A percentile compares a stretch with the other conserved stretches of the same genome.
phyloP scores from a whole-genome alignment of 371 early-diverging fungal species.

The Syncephalastrum monosporum region DNA sequence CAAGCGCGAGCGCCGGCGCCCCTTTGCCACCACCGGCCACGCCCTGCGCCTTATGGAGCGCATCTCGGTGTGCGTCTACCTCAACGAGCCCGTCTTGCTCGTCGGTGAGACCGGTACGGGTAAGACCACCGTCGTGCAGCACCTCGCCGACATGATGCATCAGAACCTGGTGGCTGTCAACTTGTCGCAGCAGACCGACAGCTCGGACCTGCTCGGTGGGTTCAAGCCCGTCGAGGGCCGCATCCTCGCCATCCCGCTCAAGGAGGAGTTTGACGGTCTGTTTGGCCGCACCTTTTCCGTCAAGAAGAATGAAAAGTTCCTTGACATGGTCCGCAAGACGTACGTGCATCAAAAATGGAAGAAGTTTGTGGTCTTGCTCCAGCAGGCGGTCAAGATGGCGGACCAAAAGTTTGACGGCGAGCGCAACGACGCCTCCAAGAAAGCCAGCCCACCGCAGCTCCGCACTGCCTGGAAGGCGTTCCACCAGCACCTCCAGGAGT shows the following conservation, averaged over 20 bases:
- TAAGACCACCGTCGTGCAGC: slow-evolving; percentile 98
- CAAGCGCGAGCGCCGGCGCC: slow-evolving; percentile 43
- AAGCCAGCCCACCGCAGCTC: slow-evolving; percentile 44
- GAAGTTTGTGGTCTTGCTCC: slow-evolving; percentile 71
- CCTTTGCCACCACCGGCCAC: slow-evolving; percentile 83
- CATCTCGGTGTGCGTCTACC: slow-evolving; percentile 78
- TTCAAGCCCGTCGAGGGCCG: slow-evolving; percentile 95
- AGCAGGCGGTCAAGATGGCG: slow-evolving; percentile 76
- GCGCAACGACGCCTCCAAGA: slow-evolving; percentile 31
- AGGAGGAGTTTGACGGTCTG: slow-evolving; percentile 81
- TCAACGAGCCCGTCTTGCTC: slow-evolving; percentile 89
- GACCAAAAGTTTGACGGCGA: slow-evolving; percentile 54
- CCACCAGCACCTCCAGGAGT: slow-evolving; percentile 54
- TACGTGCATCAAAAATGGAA: slow-evolving; percentile 78
- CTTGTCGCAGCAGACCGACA: slow-evolving; percentile 97
- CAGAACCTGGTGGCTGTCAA: slow-evolving; percentile 92
- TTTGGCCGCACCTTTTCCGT: slow-evolving; percentile 88
- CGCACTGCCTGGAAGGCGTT: slow-evolving; percentile 64
- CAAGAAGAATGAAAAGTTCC: slow-evolving; percentile 81
- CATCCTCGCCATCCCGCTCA: slow-evolving; percentile 76
- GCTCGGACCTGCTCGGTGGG: slow-evolving; percentile 97
- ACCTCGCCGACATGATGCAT: slow-evolving; percentile 80
- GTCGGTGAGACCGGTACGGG: slow-evolving; percentile 99
- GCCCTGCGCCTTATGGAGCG: slow-evolving; percentile 80
- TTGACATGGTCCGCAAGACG: slow-evolving; percentile 75